A percentile compares a stretch with the other conserved stretches of the same genome.
phyloP scores from a whole-genome alignment of 805 yeast species.

The Monosporozyma solicola region DNA sequence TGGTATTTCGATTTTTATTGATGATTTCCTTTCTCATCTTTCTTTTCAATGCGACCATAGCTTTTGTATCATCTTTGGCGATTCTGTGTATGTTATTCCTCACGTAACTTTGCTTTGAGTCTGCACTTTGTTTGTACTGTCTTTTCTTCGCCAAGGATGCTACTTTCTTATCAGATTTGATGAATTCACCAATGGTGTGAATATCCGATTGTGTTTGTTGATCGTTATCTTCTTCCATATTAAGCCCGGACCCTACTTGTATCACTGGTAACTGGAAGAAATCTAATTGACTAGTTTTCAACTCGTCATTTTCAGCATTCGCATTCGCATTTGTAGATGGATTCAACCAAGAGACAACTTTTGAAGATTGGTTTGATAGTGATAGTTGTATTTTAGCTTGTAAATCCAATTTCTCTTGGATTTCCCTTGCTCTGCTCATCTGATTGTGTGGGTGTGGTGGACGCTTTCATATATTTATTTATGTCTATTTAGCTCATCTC shows the following conservation, averaged over 20 bases:
- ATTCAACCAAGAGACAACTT: slow-evolving; percentile 24
- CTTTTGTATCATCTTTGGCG: slow-evolving; percentile 27
- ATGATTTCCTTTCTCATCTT: slow-evolving; percentile 21
- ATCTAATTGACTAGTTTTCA: slow-evolving; percentile 14
- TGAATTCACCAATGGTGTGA: slow-evolving; percentile 30
- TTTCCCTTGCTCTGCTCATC: slow-evolving; percentile 29
- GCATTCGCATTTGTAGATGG: neutral
- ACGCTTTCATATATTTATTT: neutral
- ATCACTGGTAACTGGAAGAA: slow-evolving; percentile 28
- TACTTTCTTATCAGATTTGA: slow-evolving; percentile 27
- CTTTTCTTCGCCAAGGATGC: slow-evolving; percentile 26
- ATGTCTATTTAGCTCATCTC: too few relatives aligned
- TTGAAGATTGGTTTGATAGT: slow-evolving; percentile 15
- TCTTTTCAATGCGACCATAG: slow-evolving; percentile 29
- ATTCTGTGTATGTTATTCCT: slow-evolving; percentile 19
- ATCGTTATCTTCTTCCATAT: slow-evolving; percentile 8
- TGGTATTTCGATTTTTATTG: neutral
- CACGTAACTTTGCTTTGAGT: slow-evolving; percentile 2
- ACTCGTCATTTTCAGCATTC: slow-evolving; percentile 2
- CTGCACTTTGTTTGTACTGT: slow-evolving; percentile 9
- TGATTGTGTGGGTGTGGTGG: too few relatives aligned
- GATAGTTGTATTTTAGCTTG: slow-evolving; percentile 27
- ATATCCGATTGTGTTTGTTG: slow-evolving; percentile 16
- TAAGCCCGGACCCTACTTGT: slow-evolving; percentile 27
- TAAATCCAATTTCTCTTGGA: slow-evolving; percentile 26